phyloP scores from a whole-genome alignment of 176 grass and related monocot species.

The Otatea glauca region DNA sequence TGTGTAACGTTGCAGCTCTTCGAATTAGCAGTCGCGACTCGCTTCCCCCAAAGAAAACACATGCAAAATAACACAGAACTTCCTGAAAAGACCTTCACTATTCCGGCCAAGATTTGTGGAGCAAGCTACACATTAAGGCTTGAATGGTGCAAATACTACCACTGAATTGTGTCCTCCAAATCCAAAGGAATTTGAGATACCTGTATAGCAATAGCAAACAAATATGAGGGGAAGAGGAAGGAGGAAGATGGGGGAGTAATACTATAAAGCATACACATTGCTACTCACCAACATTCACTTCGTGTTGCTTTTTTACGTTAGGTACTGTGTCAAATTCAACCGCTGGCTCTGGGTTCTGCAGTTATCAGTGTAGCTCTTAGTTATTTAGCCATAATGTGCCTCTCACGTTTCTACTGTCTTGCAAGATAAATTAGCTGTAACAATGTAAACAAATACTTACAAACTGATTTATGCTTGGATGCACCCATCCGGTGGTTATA shows the following conservation, averaged over 20 bases:
- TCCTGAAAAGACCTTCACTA: slow-evolving; percentile 11
- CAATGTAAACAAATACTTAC: slow-evolving; percentile 58
- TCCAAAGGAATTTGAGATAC: slow-evolving; percentile 97
- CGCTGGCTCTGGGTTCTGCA: slow-evolving; percentile 78
- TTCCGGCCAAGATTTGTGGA: slow-evolving; percentile 42
- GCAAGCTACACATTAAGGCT: slow-evolving; percentile 55
- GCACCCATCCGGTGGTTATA: slow-evolving; percentile 96
- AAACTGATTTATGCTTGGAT: slow-evolving; percentile 99
- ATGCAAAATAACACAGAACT: slow-evolving; percentile 28
- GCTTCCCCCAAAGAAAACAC: slow-evolving; percentile 30
- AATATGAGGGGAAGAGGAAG: slow-evolving; percentile 16
- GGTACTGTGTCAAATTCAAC: slow-evolving; percentile 94
- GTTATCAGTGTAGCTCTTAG: slow-evolving; percentile 20
- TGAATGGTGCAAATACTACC: slow-evolving; percentile 96
- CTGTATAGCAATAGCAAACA: slow-evolving; percentile 43
- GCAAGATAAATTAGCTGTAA: neutral
- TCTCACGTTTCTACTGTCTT: neutral
- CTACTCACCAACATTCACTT: slow-evolving; percentile 95
- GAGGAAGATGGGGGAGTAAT: neutral
- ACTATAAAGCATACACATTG: neutral
- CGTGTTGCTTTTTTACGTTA: slow-evolving; percentile 86
- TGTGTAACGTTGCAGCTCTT: slow-evolving; percentile 23
- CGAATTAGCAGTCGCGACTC: slow-evolving; percentile 30
- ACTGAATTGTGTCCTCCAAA: slow-evolving; percentile 98
- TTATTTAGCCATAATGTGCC: slow-evolving; percentile 8